These are phyloP conservation scores for Erysimum pusillum DNA, from an alignment of 441 rosid species.

Conservation along the genomic window DNA sequence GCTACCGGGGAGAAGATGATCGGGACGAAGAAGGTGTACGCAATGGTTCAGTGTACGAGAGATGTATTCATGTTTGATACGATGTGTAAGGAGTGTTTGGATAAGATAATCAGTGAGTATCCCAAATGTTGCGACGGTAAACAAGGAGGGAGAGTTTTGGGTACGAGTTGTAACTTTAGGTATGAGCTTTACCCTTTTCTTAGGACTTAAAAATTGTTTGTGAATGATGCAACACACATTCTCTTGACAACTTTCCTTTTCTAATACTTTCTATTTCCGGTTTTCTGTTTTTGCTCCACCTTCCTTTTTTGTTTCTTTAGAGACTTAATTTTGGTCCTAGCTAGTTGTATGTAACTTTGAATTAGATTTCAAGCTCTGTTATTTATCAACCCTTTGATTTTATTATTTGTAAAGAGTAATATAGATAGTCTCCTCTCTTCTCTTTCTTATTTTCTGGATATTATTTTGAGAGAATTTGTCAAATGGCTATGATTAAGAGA, in stretches of 20 bases:
- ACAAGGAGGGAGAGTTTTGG: constrained; percentile 20
- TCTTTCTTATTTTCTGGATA: too few species aligned
- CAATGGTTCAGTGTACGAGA: constrained; percentile 19
- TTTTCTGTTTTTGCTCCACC: too few species aligned
- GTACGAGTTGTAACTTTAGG: constrained; percentile 57
- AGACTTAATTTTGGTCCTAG: too few species aligned
- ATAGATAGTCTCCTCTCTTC: too few species aligned
- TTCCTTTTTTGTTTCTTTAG: too few species aligned
- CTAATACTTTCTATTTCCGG: too few species aligned
- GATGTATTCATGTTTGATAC: neutral
- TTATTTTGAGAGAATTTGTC: too few species aligned
- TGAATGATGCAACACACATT: neutral
- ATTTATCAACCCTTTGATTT: too few species aligned
- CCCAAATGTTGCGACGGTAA: constrained; percentile 1
- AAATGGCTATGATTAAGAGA: too few species aligned
- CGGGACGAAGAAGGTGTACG: neutral
- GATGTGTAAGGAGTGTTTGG: neutral
- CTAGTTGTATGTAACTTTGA: too few species aligned
- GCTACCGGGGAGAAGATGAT: neutral
- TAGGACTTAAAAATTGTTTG: neutral
- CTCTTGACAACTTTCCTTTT: neutral
- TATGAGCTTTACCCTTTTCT: constrained; percentile 53
- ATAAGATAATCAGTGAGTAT: neutral
- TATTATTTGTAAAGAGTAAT: too few species aligned
- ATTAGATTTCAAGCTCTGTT: too few species aligned